Percentiles rank a stretch among this genome's conserved stretches.
Evolutionary conservation across 2,329 filamentous ascomycete genomes (phyloP).

Genomic region (Rhexocercosporidium sp.): DNA sequence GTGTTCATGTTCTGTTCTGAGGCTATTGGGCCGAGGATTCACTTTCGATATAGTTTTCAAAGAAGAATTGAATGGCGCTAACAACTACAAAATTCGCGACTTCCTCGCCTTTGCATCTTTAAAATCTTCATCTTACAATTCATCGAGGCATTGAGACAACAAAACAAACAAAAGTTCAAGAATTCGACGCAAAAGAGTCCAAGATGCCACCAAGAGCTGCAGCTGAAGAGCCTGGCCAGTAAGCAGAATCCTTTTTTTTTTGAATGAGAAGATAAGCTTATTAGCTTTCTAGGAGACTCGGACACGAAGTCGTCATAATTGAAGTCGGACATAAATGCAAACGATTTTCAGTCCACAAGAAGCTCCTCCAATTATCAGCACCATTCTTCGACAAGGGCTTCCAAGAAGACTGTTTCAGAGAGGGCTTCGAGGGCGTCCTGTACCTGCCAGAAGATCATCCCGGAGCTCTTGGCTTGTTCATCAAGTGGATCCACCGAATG

Average conservation of each 20-base stretch:
- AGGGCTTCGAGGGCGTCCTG: background rate
- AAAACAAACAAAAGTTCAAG: background rate
- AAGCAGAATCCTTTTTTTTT: background rate
- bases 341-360: slow-evolving; percentile 34
- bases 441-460: slow-evolving; percentile 6
- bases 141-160: background rate
- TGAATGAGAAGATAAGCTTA: background rate
- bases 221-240: background rate
- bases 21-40: too few species aligned
- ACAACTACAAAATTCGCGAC: background rate
- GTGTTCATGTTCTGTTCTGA: too few species aligned
- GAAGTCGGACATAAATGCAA: slow-evolving; percentile 30
- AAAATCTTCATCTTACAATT: background rate
- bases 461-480: background rate
- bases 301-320: slow-evolving; percentile 28
- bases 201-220: background rate
- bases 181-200: background rate
- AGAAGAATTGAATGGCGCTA: background rate
- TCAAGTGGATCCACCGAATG: slow-evolving; percentile 4
- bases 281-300: background rate
- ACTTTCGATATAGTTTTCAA: too few species aligned
- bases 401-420: slow-evolving; percentile 1
- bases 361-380: background rate
- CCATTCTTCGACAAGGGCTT: slow-evolving; percentile 7
- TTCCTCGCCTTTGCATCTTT: background rate